Evolutionary conservation across 345 rosid species (phyloP), one percentile per base, ranked within the genome.

Genomic region (Euclidium syriacum): DNA sequence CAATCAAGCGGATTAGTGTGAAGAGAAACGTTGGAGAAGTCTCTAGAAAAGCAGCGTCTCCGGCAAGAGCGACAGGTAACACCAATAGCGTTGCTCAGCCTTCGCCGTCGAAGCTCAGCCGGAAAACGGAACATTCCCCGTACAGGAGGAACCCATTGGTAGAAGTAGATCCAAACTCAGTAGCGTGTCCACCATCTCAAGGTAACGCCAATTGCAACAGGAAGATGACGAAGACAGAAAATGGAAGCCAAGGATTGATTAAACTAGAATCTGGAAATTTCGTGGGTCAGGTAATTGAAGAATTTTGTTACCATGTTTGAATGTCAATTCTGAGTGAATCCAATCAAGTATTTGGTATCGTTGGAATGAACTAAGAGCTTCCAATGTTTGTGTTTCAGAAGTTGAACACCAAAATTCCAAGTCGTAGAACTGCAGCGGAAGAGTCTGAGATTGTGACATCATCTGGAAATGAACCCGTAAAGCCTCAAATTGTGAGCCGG

Each of bases 101-200:
- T 41, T 64, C 76, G 0, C 90, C 91, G 34, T 66, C 85, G 0
- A 69, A 69, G 6, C 88, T 85, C 18, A 91, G 92, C 61, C 82
- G 94, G 71, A 92, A 92, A 78, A 88, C 88, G 0, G 98, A 92
- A 15, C 86, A 77, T 17, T 87, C 96, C 0, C 98, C 96, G 4
- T 78, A 67, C 8, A 75, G 90, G 57, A 82, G 95, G 71, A 89
- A 83, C 39, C 98, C 91, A 1, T 53, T 85, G 61, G 64, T 79
- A 14, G 95, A 92, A 65, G 81, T 82, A 18, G 91, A 89, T 39
- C 64, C 85, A 16, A 86, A 85, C 71, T 63, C 82, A 0, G 69
- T 78, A 3, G 75, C 75, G 9, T 62, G 47, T 72, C 78, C 81
- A 5, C 84, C 62, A 30, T 52, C 83, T 52, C 57, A 81, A 16